phyloP scores from a whole-genome alignment of 176 grass and related monocot species.

The Saccharum officinarum region DNA sequence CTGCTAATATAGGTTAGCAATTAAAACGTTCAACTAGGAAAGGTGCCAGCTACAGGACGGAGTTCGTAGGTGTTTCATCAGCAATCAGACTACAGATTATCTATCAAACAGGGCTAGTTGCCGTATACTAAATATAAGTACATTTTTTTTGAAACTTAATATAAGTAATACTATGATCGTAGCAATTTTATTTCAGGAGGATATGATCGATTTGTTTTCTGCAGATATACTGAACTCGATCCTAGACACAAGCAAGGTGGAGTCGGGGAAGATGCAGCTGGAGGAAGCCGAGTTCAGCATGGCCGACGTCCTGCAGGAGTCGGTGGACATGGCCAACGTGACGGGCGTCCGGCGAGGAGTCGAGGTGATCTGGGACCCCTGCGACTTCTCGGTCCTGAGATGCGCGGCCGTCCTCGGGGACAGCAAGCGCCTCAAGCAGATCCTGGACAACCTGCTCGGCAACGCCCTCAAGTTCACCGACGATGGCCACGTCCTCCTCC shows the following conservation, averaged over 20 bases:
- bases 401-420: constrained; percentile 47
- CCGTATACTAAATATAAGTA: neutral
- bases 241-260: constrained; percentile 77
- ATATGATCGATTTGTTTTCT: constrained; percentile 7
- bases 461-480: constrained; percentile 83
- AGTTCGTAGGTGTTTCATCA: neutral
- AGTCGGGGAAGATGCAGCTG: constrained; percentile 77
- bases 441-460: constrained; percentile 79
- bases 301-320: constrained; percentile 73
- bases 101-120: neutral
- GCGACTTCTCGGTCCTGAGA: constrained; percentile 61
- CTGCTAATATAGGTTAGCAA: neutral
- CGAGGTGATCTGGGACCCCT: constrained; percentile 87
- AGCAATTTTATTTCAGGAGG: neutral
- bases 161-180: neutral
- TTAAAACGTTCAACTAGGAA: neutral
- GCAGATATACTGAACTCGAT: constrained; percentile 77
- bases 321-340: constrained; percentile 55
- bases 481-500: constrained; percentile 53
- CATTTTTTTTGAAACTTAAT: too few species aligned
- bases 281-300: constrained; percentile 70
- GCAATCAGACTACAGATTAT: neutral
- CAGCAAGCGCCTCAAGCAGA: constrained; percentile 58
- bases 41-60: neutral
- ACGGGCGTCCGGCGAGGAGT: constrained; percentile 49